Evolutionary conservation across 2,329 filamentous ascomycete genomes (phyloP).

Genomic region (Didymellaceae sp.): DNA sequence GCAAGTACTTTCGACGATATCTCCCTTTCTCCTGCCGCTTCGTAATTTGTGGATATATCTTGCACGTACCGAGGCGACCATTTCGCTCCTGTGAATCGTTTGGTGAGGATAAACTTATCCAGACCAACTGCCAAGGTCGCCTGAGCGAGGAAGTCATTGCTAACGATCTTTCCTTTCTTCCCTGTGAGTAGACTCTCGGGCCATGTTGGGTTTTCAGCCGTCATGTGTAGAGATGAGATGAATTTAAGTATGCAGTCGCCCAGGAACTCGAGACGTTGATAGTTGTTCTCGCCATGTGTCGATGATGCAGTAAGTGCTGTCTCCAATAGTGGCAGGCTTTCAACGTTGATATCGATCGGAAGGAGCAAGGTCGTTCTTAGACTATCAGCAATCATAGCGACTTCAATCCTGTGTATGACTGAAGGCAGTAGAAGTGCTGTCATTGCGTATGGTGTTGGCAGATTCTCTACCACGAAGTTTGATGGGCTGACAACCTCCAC

Average conservation of each 20-base stretch:
- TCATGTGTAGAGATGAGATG: conserved; percentile 70
- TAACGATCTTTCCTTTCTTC: conserved; percentile 72
- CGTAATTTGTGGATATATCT: conserved; percentile 44
- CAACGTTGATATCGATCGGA: conserved; percentile 57
- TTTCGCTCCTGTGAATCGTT: conserved; percentile 69
- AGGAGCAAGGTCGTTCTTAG: conserved; percentile 64
- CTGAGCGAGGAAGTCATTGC: conserved; percentile 74
- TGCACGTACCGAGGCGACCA: conserved; percentile 73
- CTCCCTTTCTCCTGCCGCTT: conserved; percentile 38
- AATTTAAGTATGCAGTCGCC: conserved; percentile 86
- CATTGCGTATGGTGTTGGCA: conserved; percentile 55
- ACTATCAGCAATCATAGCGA: conserved; percentile 66
- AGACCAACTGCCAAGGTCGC: conserved; percentile 70
- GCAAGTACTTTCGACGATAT: conserved; percentile 81
- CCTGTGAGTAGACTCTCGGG: conserved; percentile 78
- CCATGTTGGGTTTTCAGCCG: conserved; percentile 65
- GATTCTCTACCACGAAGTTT: conserved; percentile 55
- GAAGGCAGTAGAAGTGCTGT: conserved; percentile 72
- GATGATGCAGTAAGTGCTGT: conserved; percentile 74
- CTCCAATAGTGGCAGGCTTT: conserved; percentile 62
- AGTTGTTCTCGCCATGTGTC: conserved; percentile 68
- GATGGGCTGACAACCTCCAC: conserved; percentile 57
- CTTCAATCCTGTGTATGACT: conserved; percentile 73
- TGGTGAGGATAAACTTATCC: conserved; percentile 74
- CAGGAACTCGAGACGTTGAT: conserved; percentile 85